Evolutionary conservation across 352 stramenopile genomes (phyloP).

Genomic region (Globisporangium spinosum): DNA sequence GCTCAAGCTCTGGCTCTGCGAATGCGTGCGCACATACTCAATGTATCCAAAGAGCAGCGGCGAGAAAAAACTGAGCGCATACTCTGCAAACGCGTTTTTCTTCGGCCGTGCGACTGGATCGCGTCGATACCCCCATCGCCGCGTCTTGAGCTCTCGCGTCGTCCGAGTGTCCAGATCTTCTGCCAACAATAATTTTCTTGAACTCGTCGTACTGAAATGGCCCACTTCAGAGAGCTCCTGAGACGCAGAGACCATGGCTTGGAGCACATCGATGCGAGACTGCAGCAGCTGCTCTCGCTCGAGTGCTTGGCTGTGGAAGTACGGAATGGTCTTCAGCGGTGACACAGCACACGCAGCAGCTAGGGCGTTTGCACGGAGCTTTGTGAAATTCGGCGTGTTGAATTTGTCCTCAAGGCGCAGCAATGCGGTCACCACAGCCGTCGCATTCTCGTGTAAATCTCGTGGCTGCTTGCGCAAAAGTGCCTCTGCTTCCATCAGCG

Average conservation of each 20-base stretch:
- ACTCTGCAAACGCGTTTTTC: constrained; percentile 60
- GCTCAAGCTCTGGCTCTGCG: constrained; percentile 19
- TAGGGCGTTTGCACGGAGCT: constrained; percentile 42
- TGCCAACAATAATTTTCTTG: constrained; percentile 38
- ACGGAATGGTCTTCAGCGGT: constrained; percentile 41
- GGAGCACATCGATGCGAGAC: constrained; percentile 59
- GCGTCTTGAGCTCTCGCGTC: constrained; percentile 53
- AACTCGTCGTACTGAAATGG: constrained; percentile 18
- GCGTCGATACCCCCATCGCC: constrained; percentile 65
- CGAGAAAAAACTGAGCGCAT: constrained; percentile 70
- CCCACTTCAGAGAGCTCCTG: constrained; percentile 67
- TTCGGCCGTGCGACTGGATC: constrained; percentile 41
- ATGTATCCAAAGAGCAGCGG: constrained; percentile 70
- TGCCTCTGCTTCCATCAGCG: constrained; percentile 47
- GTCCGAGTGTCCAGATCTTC: constrained; percentile 46
- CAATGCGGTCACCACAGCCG: constrained; percentile 47
- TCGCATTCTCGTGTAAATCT: constrained; percentile 60
- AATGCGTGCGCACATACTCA: constrained; percentile 43
- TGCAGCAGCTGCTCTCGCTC: constrained; percentile 75
- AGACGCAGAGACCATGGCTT: constrained; percentile 49
- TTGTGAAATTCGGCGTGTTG: constrained; percentile 49
- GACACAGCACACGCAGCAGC: constrained; percentile 45
- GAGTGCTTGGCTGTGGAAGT: constrained; percentile 57
- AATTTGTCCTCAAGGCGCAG: constrained; percentile 76
- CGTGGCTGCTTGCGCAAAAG: constrained; percentile 52